These are phyloP conservation scores for Alternaria angustiovoidea DNA, from an alignment of 2,329 filamentous ascomycete species.

Conservation along the genomic window DNA sequence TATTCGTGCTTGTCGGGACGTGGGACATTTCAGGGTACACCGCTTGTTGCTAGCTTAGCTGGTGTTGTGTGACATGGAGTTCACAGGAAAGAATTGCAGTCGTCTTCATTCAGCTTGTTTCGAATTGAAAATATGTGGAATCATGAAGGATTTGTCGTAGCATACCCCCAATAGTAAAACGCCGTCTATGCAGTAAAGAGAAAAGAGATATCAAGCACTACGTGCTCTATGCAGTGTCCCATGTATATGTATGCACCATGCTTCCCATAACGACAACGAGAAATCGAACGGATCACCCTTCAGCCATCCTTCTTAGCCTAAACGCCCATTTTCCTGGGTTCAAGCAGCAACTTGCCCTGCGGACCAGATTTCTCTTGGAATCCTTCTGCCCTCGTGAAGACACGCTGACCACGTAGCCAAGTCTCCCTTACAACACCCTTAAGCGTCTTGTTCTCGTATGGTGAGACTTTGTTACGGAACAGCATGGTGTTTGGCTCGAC, in stretches of 20 bases:
- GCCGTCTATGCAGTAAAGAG: slow-evolving; percentile 8
- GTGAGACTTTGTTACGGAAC: slow-evolving; percentile 91
- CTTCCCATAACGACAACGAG: neutral
- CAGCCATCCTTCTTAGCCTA: neutral
- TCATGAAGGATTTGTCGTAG: neutral
- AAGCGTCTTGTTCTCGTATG: slow-evolving; percentile 84
- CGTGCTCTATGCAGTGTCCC: neutral
- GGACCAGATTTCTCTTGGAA: slow-evolving; percentile 68
- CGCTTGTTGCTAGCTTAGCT: neutral
- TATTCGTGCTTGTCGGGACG: neutral
- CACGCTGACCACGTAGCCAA: slow-evolving; percentile 78
- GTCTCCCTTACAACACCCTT: slow-evolving; percentile 83
- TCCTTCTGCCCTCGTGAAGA: slow-evolving; percentile 73
- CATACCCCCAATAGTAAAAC: neutral
- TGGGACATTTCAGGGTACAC: neutral
- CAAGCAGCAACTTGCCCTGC: slow-evolving; percentile 60
- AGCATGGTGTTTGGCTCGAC: slow-evolving; percentile 79
- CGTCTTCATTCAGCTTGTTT: neutral
- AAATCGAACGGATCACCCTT: neutral
- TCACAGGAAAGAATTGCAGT: neutral
- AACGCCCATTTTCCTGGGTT: slow-evolving; percentile 51
- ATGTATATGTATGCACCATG: neutral
- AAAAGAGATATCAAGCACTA: neutral
- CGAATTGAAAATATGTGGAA: neutral
- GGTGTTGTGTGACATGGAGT: neutral